Base-by-base conservation (phyloP, 768 basidiomycete species). In the Lentinula sp. region DNA sequence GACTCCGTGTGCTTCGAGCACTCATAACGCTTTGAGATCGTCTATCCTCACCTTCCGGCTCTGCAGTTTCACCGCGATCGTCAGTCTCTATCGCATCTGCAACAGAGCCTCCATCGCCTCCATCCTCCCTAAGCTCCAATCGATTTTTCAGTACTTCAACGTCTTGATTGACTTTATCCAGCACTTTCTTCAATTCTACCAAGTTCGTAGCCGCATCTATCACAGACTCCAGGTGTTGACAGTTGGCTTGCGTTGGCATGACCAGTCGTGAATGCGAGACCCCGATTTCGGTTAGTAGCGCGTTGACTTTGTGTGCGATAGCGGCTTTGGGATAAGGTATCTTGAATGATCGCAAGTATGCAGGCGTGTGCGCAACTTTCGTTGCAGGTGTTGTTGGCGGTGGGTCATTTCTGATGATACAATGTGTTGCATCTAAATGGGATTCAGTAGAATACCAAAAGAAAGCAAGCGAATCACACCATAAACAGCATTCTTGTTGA, bases 161-260 rank as follows among this genome's bases (percentile, higher is more conserved):
- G 65, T 98, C 96, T 68, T 90, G 88, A 18, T 96, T 93, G 3
- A 88, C 82, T 69, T 88, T 84, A 70, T 98, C 96, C 43, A 92
- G 83, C 11, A 85, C 76, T 66, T 91, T 88, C 79, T 98, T 98
- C 65, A 86, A 88, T 67, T 98, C 93, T n/a, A 96, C 80, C 67
- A 98, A 73, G 11, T 83, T 78, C 4, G 80, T 81, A 1, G 91
- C 84, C 3, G 89, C 85, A 4, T 88, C 86, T 49, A 95, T 68
- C 15, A 98, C 73, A 13, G 78, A 76, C 63, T 97, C 94, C 18
- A 95, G 77, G 65, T 83, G 84, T 57, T 81, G 78, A 57, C 87
- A 79, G 64, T 94, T 97, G 28, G 87, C 86, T 42, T 86, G 81
- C 2, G 97, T 98, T 16, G 97, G 97, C 94, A 98, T 98, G 62